Evolutionary conservation across 2,329 filamentous ascomycete species (phyloP).

Genomic region (Xylaria sp.): DNA sequence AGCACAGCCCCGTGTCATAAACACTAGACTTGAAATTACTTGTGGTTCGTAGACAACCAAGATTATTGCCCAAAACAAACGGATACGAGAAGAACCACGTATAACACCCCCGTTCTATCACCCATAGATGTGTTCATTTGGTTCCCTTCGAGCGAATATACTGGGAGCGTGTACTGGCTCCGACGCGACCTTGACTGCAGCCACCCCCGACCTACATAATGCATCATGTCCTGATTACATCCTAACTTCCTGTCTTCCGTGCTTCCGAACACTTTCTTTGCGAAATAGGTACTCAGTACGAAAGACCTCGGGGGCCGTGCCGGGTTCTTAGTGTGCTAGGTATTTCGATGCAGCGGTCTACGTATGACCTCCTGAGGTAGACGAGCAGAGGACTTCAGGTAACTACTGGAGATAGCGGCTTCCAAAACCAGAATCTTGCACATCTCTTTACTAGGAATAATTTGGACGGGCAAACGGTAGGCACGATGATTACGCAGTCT

Average conservation of each 20-base stretch:
- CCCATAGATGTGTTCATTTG: neutral
- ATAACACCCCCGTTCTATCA: neutral
- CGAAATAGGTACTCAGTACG: neutral
- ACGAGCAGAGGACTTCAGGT: no score
- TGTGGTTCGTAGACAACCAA: neutral
- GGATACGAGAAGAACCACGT: neutral
- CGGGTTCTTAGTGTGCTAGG: no score
- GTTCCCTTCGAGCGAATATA: neutral
- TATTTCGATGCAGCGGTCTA: no score
- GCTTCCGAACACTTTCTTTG: neutral
- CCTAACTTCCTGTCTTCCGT: neutral
- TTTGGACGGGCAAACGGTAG: no score
- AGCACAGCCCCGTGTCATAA: neutral
- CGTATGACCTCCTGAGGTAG: no score
- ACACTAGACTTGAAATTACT: neutral
- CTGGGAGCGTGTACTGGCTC: neutral
- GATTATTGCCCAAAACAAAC: neutral
- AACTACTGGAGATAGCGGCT: no score
- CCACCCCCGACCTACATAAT: neutral
- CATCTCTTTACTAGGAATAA: no score
- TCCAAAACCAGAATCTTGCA: no score
- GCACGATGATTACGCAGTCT: no score
- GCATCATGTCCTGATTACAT: neutral
- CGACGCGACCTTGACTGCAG: slow-evolving; percentile 1
- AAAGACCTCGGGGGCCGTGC: neutral